A percentile compares a stretch with the other conserved stretches of the same genome.
Evolutionary conservation across 2,329 filamentous ascomycete species (phyloP).

Genomic region (Colletotrichum sp.): DNA sequence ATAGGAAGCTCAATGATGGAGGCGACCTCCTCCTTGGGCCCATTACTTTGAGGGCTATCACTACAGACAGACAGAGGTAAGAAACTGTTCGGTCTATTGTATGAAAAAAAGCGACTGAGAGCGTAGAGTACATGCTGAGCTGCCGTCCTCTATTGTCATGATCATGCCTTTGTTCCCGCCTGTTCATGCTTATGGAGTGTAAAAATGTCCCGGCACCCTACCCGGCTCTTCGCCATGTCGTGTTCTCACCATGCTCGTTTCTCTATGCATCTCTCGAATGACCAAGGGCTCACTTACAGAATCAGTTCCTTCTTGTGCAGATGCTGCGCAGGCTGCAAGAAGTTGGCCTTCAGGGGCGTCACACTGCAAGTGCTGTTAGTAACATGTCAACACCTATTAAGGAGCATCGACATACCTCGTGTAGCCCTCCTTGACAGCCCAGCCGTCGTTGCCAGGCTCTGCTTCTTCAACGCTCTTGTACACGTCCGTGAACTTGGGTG

Average conservation of each 20-base stretch:
- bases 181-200: background rate
- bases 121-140: slow-evolving; percentile 20
- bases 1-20: slow-evolving; percentile 1
- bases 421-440: slow-evolving; percentile 86
- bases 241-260: background rate
- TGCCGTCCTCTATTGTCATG: slow-evolving; percentile 5
- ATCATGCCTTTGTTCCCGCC: background rate
- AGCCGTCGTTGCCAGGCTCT: slow-evolving; percentile 86
- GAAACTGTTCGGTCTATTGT: slow-evolving; percentile 13
- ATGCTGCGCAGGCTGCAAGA: slow-evolving; percentile 74
- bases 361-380: slow-evolving; percentile 60
- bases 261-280: background rate
- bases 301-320: slow-evolving; percentile 75
- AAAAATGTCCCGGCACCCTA: slow-evolving; percentile 4
- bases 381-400: slow-evolving; percentile 7
- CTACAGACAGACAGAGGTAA: slow-evolving; percentile 6
- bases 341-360: slow-evolving; percentile 90
- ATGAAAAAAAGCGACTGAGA: background rate
- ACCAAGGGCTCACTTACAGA: slow-evolving; percentile 70
- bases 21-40: background rate
- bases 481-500: slow-evolving; percentile 85
- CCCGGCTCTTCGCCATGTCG: slow-evolving; percentile 10
- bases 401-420: slow-evolving; percentile 68
- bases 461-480: slow-evolving; percentile 85
- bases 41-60: background rate